Base-by-base conservation (phyloP, 768 basidiomycete genomes). In the Obba rivulosa region DNA sequence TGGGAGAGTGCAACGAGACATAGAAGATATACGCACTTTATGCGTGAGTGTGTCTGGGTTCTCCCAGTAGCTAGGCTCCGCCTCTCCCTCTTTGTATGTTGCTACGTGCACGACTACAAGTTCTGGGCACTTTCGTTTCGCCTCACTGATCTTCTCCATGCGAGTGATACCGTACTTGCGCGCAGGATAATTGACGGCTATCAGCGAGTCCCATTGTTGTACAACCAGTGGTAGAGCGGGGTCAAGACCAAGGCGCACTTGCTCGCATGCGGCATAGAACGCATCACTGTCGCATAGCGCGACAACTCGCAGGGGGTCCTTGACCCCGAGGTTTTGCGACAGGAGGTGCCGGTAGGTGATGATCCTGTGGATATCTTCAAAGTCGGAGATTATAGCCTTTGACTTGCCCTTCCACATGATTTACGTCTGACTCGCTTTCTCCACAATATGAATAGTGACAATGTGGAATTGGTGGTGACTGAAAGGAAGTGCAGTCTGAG, bases 141-240 rank as follows among this genome's bases (percentile, higher is more conserved):
- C 91, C 40, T 94, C 89, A 60, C 83, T 77, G 50, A 83, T 70
- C 62, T 82, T 85, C 65, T 85, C 86, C 81, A 92, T 89, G 40
- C 95, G 72, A n/a, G 91, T 89, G 57, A 99, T 94, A 4, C 94
- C 95, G 62, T 78, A 97, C 59, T 81, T 82, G 53, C 96, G 79
- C 0, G 96, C 95, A 4, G 93, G 85, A 62, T 99, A 98, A 66
- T 94, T 97, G 53, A 98, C 87, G 0, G 96, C 96, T 50, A 99
- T 98, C 45, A 94, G 62, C 14, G 80, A 73, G 39, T 87, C 80
- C 93, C 93, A 94, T 55, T 95, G 92, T 38, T 85, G 75, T 5
- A 92, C 91, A 4, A 91, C 88, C 10, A 94, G 72, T 0, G 92
- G 91, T 1, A 65, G 55, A 61, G 75, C 73, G 36, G 76, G 74